Conservation (phyloP, 2,329 filamentous ascomycete species). For the Graphiopsis chlorocephala region DNA sequence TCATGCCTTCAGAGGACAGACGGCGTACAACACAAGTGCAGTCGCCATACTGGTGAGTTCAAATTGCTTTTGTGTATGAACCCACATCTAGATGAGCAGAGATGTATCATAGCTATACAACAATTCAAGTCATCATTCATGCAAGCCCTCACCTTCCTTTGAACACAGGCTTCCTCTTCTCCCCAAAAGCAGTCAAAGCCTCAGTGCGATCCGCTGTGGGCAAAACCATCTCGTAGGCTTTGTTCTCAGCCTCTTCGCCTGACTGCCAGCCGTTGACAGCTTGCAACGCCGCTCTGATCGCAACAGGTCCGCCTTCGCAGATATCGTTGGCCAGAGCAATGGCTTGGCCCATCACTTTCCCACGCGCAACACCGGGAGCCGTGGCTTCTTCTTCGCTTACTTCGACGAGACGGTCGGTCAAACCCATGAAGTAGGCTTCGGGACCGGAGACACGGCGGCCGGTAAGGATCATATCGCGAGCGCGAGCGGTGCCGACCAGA, state of each 20-base stretch:
- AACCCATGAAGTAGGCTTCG: constrained; percentile 87
- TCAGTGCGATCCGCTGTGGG: constrained; percentile 83
- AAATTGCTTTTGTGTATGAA: background rate
- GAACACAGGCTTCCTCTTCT: constrained; percentile 71
- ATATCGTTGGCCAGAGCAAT: constrained; percentile 79
- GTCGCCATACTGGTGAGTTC: background rate
- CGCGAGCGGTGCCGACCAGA: constrained; percentile 74
- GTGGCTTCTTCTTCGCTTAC: constrained; percentile 58
- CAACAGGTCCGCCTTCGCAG: constrained; percentile 84
- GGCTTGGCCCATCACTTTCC: constrained; percentile 69
- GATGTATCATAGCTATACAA: background rate
- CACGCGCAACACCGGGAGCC: constrained; percentile 57
- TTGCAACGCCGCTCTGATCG: constrained; percentile 72
- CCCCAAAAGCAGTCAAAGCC: constrained; percentile 79
- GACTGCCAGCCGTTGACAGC: constrained; percentile 67
- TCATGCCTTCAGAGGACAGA: background rate
- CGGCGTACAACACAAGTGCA: background rate
- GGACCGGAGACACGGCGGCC: constrained; percentile 78
- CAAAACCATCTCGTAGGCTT: constrained; percentile 80
- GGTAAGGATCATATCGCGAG: constrained; percentile 87
- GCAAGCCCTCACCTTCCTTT: constrained; percentile 49
- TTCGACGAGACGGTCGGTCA: constrained; percentile 88
- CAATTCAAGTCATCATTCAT: background rate
- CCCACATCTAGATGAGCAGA: constrained; percentile 1
- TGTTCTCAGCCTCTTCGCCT: constrained; percentile 76